Percentiles rank a stretch among this genome's conserved stretches.
phyloP scores from a whole-genome alignment of 2,329 filamentous ascomycete genomes.

The Ceratocystiopsis minuta region DNA sequence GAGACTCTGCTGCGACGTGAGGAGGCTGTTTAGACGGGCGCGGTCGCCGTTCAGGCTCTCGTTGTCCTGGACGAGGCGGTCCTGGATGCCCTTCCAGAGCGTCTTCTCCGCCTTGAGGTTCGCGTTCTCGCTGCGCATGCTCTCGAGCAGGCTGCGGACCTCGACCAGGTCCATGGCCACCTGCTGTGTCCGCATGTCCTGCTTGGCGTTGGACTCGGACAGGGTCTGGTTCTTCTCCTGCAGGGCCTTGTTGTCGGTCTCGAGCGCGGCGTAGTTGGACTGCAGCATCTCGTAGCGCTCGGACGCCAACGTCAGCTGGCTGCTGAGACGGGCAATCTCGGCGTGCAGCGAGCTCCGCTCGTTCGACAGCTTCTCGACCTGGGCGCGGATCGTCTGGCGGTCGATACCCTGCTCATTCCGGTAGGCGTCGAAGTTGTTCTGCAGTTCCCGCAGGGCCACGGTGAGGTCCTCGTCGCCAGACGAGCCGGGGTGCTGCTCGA shows the following conservation, averaged over 20 bases:
- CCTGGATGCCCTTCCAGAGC: conserved; percentile 85
- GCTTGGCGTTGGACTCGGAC: conserved; percentile 70
- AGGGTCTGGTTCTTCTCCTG: conserved; percentile 64
- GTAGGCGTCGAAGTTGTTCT: conserved; percentile 77
- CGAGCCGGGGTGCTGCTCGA: conserved; percentile 26
- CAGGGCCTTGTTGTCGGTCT: conserved; percentile 69
- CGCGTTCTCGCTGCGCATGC: conserved; percentile 73
- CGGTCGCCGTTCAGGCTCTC: conserved; percentile 72
- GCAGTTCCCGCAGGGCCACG: conserved; percentile 68
- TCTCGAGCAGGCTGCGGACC: conserved; percentile 62
- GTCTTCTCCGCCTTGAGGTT: conserved; percentile 93
- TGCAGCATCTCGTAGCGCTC: conserved; percentile 84
- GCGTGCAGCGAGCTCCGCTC: conserved; percentile 72
- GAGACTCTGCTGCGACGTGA: conserved; percentile 70
- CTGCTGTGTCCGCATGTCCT: conserved; percentile 79
- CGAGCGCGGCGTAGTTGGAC: conserved; percentile 66
- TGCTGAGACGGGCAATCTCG: conserved; percentile 62
- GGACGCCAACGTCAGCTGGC: conserved; percentile 62
- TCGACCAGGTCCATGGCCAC: conserved; percentile 87
- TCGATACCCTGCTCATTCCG: conserved; percentile 72
- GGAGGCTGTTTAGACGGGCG: conserved; percentile 61
- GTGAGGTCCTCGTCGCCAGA: conserved; percentile 49
- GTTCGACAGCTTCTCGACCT: conserved; percentile 61
- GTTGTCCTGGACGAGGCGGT: conserved; percentile 73
- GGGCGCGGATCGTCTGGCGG: conserved; percentile 63